Conservation (phyloP, 2,329 filamentous ascomycete species). For the Apiospora saccharicola region DNA sequence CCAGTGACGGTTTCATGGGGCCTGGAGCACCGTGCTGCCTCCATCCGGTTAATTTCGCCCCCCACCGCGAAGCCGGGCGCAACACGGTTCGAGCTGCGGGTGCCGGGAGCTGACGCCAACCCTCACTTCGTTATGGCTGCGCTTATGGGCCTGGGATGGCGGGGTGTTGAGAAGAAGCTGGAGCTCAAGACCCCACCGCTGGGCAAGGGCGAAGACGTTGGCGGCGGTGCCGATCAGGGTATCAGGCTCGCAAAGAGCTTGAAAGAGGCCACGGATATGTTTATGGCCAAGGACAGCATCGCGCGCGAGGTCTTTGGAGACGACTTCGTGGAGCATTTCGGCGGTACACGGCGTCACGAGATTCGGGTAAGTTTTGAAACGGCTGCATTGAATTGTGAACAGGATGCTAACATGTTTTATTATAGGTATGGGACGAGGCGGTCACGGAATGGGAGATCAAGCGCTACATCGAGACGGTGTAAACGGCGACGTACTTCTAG, state of each 20-base stretch:
- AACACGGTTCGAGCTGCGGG: conserved; percentile 91
- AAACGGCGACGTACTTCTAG: conserved; percentile 26
- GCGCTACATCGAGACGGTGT: conserved; percentile 81
- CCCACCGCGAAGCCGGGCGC: conserved; percentile 85
- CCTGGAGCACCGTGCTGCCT: conserved; percentile 91
- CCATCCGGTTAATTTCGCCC: conserved; percentile 87
- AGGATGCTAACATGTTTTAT: background rate
- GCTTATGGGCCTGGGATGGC: conserved; percentile 86
- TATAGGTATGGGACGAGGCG: conserved; percentile 79
- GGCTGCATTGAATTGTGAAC: too few species aligned
- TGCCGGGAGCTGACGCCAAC: conserved; percentile 94
- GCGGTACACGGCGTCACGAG: conserved; percentile 91
- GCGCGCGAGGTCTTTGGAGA: conserved; percentile 95
- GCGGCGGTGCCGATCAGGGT: conserved; percentile 74
- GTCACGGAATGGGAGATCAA: conserved; percentile 93
- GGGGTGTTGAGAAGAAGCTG: conserved; percentile 91
- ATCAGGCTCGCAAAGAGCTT: conserved; percentile 83
- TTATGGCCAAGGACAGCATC: conserved; percentile 80
- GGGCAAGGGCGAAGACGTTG: conserved; percentile 84
- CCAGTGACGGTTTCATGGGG: conserved; percentile 98
- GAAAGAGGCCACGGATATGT: conserved; percentile 82
- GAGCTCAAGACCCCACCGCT: conserved; percentile 83
- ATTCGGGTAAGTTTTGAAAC: conserved; percentile 60
- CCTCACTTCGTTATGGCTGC: conserved; percentile 86
- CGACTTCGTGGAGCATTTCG: conserved; percentile 95